Percentiles rank a stretch among this genome's conserved stretches.
Evolutionary conservation across 2,329 filamentous ascomycete species (phyloP).

Genomic region (Penicillium verrucosum): DNA sequence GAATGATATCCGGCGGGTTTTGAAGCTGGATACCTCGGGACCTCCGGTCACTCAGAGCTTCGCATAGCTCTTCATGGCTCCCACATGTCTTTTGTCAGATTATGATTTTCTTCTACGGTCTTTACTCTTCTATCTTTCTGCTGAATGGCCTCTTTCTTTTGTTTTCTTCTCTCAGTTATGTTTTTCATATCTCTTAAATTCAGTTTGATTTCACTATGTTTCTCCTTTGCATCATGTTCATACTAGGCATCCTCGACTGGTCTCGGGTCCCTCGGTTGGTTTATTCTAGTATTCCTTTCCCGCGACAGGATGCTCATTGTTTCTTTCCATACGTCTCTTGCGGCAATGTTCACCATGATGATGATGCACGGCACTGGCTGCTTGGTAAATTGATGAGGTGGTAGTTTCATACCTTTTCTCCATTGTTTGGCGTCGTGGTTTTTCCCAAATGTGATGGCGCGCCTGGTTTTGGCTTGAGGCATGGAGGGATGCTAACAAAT

Average conservation of each 20-base stretch:
- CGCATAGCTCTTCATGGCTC: not conserved
- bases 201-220: constrained; percentile 14
- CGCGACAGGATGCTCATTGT: constrained; percentile 15
- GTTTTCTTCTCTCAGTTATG: constrained; percentile 3
- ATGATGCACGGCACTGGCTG: constrained; percentile 19
- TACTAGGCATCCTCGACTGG: constrained; percentile 21
- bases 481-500: constrained; percentile 9
- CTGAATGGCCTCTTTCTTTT: not conserved
- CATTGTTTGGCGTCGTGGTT: constrained; percentile 26
- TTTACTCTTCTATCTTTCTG: constrained; percentile 1
- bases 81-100: not conserved
- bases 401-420: constrained; percentile 10
- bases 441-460: constrained; percentile 17
- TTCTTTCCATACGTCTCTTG: constrained; percentile 2
- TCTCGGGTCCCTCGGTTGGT: constrained; percentile 17
- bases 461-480: constrained; percentile 4
- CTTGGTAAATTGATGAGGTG: constrained; percentile 17
- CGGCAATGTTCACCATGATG: constrained; percentile 17
- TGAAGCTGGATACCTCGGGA: constrained; percentile 43
- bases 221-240: constrained; percentile 14
- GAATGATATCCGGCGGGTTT: constrained; percentile 47
- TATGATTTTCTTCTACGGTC: not conserved
- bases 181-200: constrained; percentile 4
- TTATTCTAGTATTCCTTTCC: constrained; percentile 13
- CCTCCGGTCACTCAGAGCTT: constrained; percentile 36